Evolutionary conservation across 1,284 basidiomycete genomes (phyloP).

Genomic region (Melampsora americana): DNA sequence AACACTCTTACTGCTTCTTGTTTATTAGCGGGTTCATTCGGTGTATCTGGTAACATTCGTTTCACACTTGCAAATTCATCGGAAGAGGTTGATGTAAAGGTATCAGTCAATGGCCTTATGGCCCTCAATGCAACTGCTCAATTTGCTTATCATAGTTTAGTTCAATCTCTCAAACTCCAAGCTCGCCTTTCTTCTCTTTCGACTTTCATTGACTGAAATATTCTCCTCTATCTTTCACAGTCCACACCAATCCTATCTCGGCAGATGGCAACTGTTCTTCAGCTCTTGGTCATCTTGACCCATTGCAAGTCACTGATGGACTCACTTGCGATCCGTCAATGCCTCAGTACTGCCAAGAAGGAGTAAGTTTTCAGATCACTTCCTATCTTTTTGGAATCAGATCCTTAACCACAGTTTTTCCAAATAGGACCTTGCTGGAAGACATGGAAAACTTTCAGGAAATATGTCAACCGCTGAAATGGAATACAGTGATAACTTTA

Average conservation of each 20-base stretch:
- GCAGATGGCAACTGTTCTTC: conserved; percentile 47
- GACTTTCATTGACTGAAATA: background rate
- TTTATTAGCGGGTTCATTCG: conserved; percentile 20
- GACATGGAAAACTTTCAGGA: conserved; percentile 49
- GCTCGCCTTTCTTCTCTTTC: background rate
- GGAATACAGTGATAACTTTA: conserved; percentile 46
- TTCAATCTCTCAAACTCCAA: background rate
- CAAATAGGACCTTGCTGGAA: conserved; percentile 48
- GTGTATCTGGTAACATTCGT: conserved; percentile 17
- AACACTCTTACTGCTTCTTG: background rate
- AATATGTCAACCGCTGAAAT: conserved; percentile 41
- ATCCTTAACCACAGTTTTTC: background rate
- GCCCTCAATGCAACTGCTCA: conserved; percentile 22
- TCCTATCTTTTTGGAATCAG: background rate
- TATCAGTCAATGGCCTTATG: conserved; percentile 28
- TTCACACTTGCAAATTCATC: conserved; percentile 23
- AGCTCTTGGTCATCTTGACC: conserved; percentile 49
- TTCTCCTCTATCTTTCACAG: conserved; percentile 8
- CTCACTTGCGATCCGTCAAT: conserved; percentile 48
- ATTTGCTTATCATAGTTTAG: conserved; percentile 42
- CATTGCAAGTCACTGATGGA: conserved; percentile 47
- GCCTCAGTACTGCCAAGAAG: conserved; percentile 49
- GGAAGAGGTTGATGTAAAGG: conserved; percentile 17
- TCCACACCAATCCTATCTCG: conserved; percentile 49
- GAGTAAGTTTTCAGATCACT: conserved; percentile 38